Evolutionary conservation across 306 rosid genomes (phyloP), one percentile per base, ranked within the genome.

Genomic region (Morella rubra): DNA sequence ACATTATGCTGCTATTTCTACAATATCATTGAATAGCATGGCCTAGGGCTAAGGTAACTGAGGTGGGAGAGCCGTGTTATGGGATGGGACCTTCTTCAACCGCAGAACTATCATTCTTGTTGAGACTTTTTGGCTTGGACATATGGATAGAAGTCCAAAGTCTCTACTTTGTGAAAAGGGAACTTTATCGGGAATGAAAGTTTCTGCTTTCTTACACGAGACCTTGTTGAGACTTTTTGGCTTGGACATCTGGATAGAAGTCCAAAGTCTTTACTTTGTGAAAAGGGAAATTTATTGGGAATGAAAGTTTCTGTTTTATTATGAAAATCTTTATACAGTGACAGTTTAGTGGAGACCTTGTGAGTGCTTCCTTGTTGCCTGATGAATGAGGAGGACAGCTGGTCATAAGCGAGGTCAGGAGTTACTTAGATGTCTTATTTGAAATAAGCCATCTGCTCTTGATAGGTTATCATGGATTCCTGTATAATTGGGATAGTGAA

Each of bases 51-150:
- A 68, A 68, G 72, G 51, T 68, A 68, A 68, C 52, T 68, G 37
- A 68, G 44, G 73, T 68, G 32, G 73, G 73, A 68, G 53, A 69
- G 16, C 6, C 73, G 73, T 69, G 54, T 69, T 69, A 69, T 44
- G 54, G 15, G 32, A 27, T 27, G 54, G 3, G 27, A 59, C 65
- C 47, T 44, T 44, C 6, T 44, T 44, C 32, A 27, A 27, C 32
- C 32, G 32, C 32, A 27, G 32, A 27, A 27, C 32, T 27, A 1
- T 27, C 32, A 27, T 27, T 27, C 32, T 27, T 27, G 32, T 27
- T 1, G 32, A 27, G 32, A 1, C 32, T 27, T 27, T 27, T 27
- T 10, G 41, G 46, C 69, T 62, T 3, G 69, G 37, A 62, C 20
- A 15, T 62, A 15, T 44, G 4, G 69, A 20, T 62, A 15, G 69